Evolutionary conservation across 192 early-diverging fungal species (phyloP), one percentile per base, ranked within the genome.

Genomic region (Backusella westeae): DNA sequence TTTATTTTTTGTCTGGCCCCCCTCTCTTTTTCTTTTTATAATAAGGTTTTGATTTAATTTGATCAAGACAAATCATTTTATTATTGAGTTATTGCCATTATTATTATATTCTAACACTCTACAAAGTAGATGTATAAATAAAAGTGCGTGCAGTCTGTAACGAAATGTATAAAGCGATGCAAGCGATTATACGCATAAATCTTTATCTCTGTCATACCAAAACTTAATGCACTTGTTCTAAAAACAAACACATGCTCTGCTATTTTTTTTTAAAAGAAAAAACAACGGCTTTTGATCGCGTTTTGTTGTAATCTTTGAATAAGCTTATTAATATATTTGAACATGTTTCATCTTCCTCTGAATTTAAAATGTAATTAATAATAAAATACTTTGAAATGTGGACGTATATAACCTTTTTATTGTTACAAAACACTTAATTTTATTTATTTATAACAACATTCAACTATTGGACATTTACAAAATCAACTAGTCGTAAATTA

Each of bases 1-100:
- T 63, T 63, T 63, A 49, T 29, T 63, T 63, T 63, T 63, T 63
- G 56, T 63, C 56, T 63, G 23, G 56, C 56, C 23, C 53, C 56
- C 12, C 8, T 8, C 21, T 6, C 4, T 63, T 12, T 63, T 10
- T n/a, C 23, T 26, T 63, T 63, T 26, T 63, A 63, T 29, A 14
- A 26, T 63, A 63, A 63, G 9, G 56, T 63, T 29, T 14, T 14
- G 29, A n/a, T 63, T 63, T 63, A 63, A 63, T 63, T 63, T 63
- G 56, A 63, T 63, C 26, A 63, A 63, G 12, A 29, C 26, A 29
- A 14, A 63, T 63, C 19, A 63, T 63, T 4, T 29, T 32, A 63
- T 63, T 63, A 29, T 12, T 63, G 10, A 29, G 23, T 29, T 63
- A 23, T 29, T 23, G 0, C 8, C 23, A 56, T 9, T 23, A 56